Evolutionary conservation across 208 protist genomes (phyloP), one percentile per base, ranked within the genome.

Genomic region (Phytomonas serpens): DNA sequence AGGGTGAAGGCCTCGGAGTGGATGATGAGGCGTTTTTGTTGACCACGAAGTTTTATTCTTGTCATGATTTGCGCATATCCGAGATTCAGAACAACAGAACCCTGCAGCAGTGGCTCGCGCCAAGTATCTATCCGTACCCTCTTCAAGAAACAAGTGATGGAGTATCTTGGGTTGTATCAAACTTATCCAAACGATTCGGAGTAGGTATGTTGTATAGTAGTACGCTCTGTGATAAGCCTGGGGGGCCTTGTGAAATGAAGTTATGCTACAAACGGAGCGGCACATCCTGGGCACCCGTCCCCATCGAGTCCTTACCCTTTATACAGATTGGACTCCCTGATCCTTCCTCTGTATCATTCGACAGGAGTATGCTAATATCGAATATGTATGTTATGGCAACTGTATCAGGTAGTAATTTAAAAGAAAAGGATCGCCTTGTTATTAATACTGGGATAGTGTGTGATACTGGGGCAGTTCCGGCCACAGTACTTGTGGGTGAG

Each of bases 321-420:
- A 69, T 92, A 11, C 27, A 75, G 47, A 77, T 94, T 14, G 62
- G 84, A n/a, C 82, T 85, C 38, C 86, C 88, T 9, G 89, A 95
- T 78, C 92, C 89, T 19, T 74, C 75, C 32, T 81, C 74, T 34
- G 81, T 83, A 29, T 67, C 67, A 13, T 93, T 97, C 64, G 89
- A 97, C 71, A 70, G 72, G 63, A 87, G 85, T 70, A 84, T 82
- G 52, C 71, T 93, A 6, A 66, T 77, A 31, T 75, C 90, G 10
- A 79, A 81, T 61, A 85, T 92, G 83, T 97, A 97, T 79, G 79
- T 79, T n/a, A 88, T 88, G 75, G 88, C 82, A 36, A 95, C 86
- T n/a, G 88, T 97, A 61, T 37, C 69, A 32, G 92, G 92, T 30
- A 68, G 40, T 11, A 72, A 68, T 13, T 83, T 97, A 51, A 16